A percentile compares a stretch with the other conserved stretches of the same genome.
Evolutionary conservation across 169 alveolate species (phyloP).

Genomic region (Besnoitia besnoiti): DNA sequence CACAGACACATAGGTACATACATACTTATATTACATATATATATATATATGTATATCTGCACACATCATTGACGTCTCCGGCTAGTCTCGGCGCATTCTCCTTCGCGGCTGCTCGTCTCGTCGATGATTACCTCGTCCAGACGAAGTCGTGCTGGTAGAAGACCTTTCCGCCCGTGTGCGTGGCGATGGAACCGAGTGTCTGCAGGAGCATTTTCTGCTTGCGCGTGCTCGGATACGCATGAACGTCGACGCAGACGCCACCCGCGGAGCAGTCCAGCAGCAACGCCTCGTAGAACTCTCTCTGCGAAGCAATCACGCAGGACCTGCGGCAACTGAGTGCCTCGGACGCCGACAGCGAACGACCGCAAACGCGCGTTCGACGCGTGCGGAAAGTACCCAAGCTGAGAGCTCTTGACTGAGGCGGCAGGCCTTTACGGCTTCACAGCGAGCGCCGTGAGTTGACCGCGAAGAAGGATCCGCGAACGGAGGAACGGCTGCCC

Average conservation of each 20-base stretch:
- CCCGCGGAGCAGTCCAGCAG: background rate
- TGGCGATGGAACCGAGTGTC: constrained; percentile 7
- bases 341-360: no score
- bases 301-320: no score
- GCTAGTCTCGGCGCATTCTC: background rate
- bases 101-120: background rate
- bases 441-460: no score
- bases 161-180: constrained; percentile 32
- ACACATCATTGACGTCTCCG: background rate
- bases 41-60: background rate
- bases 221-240: constrained; percentile 28
- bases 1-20: background rate
- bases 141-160: constrained; percentile 39
- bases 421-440: no score
- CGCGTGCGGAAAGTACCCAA: no score
- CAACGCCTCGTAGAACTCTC: constrained; percentile 9
- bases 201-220: constrained; percentile 15
- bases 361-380: no score
- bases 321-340: no score
- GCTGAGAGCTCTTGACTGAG: no score
- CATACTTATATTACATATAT: background rate
- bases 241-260: constrained; percentile 41
- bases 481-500: no score
- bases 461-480: no score
- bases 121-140: background rate